These are phyloP conservation scores for Neurospora sublineolata DNA, from an alignment of 495 filamentous ascomycete species.

Conservation along the genomic window DNA sequence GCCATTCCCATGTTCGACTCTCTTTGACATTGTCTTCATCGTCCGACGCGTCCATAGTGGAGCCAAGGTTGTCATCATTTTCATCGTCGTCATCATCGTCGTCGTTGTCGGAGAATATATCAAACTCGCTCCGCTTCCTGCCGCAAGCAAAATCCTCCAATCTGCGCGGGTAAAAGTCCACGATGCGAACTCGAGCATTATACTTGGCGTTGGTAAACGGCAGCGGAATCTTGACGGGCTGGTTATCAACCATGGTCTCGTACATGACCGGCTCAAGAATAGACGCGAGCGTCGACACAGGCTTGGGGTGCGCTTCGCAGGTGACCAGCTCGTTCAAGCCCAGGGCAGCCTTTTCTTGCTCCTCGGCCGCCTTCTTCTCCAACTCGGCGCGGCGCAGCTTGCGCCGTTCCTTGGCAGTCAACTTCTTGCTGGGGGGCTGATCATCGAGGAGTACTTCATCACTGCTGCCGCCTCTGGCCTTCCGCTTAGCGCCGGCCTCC, in stretches of 20 bases:
- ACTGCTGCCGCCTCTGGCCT: slow-evolving; percentile 4
- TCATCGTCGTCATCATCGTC: slow-evolving; percentile 23
- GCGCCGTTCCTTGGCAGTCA: slow-evolving; percentile 20
- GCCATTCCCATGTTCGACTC: slow-evolving; percentile 58
- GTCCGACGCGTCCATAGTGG: slow-evolving; percentile 4
- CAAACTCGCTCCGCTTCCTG: slow-evolving; percentile 29
- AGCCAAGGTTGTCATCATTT: not conserved
- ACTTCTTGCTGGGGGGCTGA: slow-evolving; percentile 15
- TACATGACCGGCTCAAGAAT: slow-evolving; percentile 35
- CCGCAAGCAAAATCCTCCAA: slow-evolving; percentile 64
- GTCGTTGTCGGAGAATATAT: slow-evolving; percentile 36
- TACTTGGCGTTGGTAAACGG: slow-evolving; percentile 69
- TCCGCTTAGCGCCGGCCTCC: slow-evolving; percentile 18
- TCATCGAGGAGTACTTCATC: slow-evolving; percentile 22
- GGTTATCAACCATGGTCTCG: slow-evolving; percentile 21
- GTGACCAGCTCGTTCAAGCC: slow-evolving; percentile 30
- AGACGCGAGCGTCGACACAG: slow-evolving; percentile 30
- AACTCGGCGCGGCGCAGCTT: slow-evolving; percentile 5
- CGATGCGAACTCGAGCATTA: slow-evolving; percentile 52
- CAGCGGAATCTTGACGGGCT: slow-evolving; percentile 35
- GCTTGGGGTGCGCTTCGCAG: slow-evolving; percentile 30
- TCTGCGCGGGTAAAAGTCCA: slow-evolving; percentile 66
- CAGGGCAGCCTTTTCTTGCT: slow-evolving; percentile 7
- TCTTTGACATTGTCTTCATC: not conserved
- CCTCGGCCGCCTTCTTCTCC: slow-evolving; percentile 10